Conservation (phyloP, 2,329 filamentous ascomycete species). For the Sporothrix sp. region DNA sequence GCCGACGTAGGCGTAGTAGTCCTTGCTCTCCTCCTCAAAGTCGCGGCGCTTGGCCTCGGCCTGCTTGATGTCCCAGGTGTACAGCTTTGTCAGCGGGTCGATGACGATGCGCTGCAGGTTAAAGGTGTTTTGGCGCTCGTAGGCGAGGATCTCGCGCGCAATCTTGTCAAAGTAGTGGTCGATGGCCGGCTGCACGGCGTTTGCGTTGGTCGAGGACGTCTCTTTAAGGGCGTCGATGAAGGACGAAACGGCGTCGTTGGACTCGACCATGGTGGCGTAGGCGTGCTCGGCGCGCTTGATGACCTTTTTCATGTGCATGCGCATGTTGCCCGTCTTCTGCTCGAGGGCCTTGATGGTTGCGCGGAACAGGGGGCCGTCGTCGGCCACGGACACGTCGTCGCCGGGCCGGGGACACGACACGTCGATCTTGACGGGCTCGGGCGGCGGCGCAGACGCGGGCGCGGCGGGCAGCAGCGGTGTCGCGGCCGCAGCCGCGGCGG, state of each 20-base stretch:
- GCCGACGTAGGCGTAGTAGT: constrained; percentile 93
- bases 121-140: constrained; percentile 72
- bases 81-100: constrained; percentile 83
- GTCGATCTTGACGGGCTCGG: constrained; percentile 67
- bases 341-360: constrained; percentile 95
- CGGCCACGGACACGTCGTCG: constrained; percentile 74
- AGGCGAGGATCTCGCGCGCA: constrained; percentile 76
- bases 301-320: constrained; percentile 89
- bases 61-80: constrained; percentile 94
- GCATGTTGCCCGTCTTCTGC: constrained; percentile 93
- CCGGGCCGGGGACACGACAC: constrained; percentile 75
- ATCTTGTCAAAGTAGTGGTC: constrained; percentile 99
- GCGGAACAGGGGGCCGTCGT: constrained; percentile 90
- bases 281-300: constrained; percentile 89
- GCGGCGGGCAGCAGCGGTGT: constrained; percentile 17
- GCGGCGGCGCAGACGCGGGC: constrained; percentile 13
- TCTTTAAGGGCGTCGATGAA: constrained; percentile 84
- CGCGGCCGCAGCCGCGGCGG: constrained; percentile 16
- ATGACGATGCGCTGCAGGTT: constrained; percentile 92
- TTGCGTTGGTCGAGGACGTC: constrained; percentile 81
- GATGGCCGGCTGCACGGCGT: constrained; percentile 90
- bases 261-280: constrained; percentile 65
- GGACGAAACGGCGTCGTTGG: constrained; percentile 72
- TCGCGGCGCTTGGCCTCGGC: constrained; percentile 94
- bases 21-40: constrained; percentile 97